Conservation (phyloP, 1,284 basidiomycete genomes). For the Rhodotorula sp. region DNA sequence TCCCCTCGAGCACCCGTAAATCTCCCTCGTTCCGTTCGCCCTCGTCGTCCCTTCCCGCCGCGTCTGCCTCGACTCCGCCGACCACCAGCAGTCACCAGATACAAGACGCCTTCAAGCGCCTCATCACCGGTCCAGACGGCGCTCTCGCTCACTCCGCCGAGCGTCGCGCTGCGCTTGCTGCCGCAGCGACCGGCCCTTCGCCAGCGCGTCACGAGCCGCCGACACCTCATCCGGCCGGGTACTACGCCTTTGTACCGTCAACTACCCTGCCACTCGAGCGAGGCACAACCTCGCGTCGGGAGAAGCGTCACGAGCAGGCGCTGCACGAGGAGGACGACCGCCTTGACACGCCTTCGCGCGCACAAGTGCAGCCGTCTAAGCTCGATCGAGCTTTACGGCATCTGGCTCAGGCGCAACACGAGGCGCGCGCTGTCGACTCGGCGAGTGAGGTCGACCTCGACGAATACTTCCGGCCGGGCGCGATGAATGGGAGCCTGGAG, state of each 20-base stretch:
- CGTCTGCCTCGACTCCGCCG: background rate
- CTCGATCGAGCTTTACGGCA: conserved; percentile 15
- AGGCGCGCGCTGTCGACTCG: background rate
- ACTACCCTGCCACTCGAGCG: conserved; percentile 19
- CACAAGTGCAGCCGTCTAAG: background rate
- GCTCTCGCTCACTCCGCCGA: conserved; percentile 33
- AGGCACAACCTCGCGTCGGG: background rate
- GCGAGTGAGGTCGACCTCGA: background rate
- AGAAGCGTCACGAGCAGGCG: background rate
- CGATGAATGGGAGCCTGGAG: background rate
- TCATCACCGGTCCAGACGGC: conserved; percentile 36
- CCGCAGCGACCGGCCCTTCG: background rate
- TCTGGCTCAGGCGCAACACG: conserved; percentile 10
- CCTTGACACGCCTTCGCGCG: background rate
- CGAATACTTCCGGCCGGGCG: background rate
- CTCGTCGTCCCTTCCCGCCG: background rate
- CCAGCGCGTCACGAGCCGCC: conserved; percentile 5
- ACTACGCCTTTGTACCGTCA: conserved; percentile 25
- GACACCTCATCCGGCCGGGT: conserved; percentile 25
- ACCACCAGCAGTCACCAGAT: conserved; percentile 17
- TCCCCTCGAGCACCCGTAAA: conserved; percentile 16
- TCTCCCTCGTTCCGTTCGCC: background rate
- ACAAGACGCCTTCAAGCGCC: conserved; percentile 35
- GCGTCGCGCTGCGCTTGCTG: conserved; percentile 15
- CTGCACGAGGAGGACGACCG: background rate